These are phyloP conservation scores for Helianthus tuberosus DNA, from an alignment of 129 eudicot species.

Conservation along the genomic window DNA sequence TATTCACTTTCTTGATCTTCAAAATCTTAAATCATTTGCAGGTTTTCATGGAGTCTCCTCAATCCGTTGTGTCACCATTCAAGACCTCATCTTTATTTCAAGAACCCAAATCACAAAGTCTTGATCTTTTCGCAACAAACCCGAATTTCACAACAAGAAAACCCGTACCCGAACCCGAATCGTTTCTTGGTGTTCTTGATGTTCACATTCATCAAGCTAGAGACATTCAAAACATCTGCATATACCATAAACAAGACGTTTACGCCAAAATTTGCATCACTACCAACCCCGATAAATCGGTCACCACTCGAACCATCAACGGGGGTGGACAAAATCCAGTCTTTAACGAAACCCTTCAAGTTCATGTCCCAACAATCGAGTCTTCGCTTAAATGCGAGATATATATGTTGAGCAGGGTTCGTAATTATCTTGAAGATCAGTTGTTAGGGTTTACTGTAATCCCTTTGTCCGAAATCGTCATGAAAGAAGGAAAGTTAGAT, in stretches of 20 bases:
- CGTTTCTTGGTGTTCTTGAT: conserved; percentile 66
- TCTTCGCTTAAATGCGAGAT: conserved; percentile 89
- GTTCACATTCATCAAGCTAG: conserved; percentile 90
- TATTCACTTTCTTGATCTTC: no score
- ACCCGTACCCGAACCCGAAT: conserved; percentile 2
- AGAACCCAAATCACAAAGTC: conserved; percentile 53
- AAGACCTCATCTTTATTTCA: conserved; percentile 52
- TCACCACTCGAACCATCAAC: conserved; percentile 80
- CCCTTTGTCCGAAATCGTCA: conserved; percentile 73
- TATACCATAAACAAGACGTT: conserved; percentile 97
- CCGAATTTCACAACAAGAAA: conserved; percentile 36
- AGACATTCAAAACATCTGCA: conserved; percentile 94
- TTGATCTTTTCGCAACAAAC: conserved; percentile 41
- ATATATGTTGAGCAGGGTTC: conserved; percentile 95
- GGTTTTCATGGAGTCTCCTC: conserved; percentile 86
- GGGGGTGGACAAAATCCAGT: conserved; percentile 95
- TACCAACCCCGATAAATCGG: conserved; percentile 70
- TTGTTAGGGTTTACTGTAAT: conserved; percentile 87
- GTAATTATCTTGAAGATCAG: conserved; percentile 92
- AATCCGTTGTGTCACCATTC: conserved; percentile 95
- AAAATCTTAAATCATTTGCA: neutral
- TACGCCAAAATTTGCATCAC: conserved; percentile 91
- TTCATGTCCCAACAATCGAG: conserved; percentile 59
- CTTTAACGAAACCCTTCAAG: conserved; percentile 68
- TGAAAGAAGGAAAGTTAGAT: conserved; percentile 66